Conservation (phyloP, 768 basidiomycete genomes). For the Gloeostereum incarnatum region DNA sequence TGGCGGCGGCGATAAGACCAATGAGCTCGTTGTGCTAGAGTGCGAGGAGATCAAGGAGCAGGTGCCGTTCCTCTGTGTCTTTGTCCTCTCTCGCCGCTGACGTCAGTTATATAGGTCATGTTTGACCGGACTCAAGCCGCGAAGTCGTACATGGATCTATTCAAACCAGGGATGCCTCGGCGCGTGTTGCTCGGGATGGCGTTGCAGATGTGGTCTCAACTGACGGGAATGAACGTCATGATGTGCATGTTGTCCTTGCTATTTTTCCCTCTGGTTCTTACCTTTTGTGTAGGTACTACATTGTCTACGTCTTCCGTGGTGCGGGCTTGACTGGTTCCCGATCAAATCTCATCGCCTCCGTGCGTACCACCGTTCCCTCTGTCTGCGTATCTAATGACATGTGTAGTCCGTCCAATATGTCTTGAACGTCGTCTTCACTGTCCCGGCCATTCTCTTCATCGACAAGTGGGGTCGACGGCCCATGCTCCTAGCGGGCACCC, state of each 20-base stretch:
- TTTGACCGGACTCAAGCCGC: slow-evolving; percentile 65
- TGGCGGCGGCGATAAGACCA: slow-evolving; percentile 44
- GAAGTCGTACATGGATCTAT: slow-evolving; percentile 57
- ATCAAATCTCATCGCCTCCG: slow-evolving; percentile 66
- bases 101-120: slow-evolving; percentile 20
- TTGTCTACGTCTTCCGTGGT: slow-evolving; percentile 66
- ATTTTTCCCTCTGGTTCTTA: slow-evolving; percentile 1
- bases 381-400: too few species aligned
- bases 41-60: slow-evolving; percentile 58
- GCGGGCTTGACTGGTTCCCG: slow-evolving; percentile 70
- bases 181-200: slow-evolving; percentile 61
- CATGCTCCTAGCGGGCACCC: slow-evolving; percentile 56
- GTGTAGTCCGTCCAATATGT: slow-evolving; percentile 62
- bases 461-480: slow-evolving; percentile 77
- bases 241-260: slow-evolving; percentile 48
- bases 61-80: slow-evolving; percentile 6
- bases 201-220: slow-evolving; percentile 78
- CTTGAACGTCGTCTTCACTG: slow-evolving; percentile 34
- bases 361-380: slow-evolving; percentile 17
- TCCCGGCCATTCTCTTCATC: slow-evolving; percentile 52
- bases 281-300: slow-evolving; percentile 39
- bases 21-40: slow-evolving; percentile 63
- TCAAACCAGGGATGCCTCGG: slow-evolving; percentile 57
- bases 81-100: background rate
- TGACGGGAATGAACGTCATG: slow-evolving; percentile 77